A percentile compares a stretch with the other conserved stretches of the same genome.
Conservation (phyloP, 2,329 filamentous ascomycete species). For the Passalora sequoiae region DNA sequence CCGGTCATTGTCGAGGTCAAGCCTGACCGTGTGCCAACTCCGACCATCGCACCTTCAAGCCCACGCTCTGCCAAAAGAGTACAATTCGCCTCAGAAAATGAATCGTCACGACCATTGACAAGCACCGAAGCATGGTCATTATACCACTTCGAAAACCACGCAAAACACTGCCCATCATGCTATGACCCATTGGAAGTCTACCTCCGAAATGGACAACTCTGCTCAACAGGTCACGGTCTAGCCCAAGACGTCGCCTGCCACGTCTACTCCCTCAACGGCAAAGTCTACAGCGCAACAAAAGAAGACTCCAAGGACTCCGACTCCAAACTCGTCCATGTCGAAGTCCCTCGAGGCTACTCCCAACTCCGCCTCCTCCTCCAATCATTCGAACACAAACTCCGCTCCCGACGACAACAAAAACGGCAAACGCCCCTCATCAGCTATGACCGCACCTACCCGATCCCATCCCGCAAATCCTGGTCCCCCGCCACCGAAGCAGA, state of each 20-base stretch:
- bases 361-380: slow-evolving; percentile 39
- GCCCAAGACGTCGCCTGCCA: slow-evolving; percentile 42
- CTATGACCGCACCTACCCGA: slow-evolving; percentile 42
- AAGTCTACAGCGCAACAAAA: slow-evolving; percentile 27
- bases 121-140: slow-evolving; percentile 42
- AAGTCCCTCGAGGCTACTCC: slow-evolving; percentile 41
- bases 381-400: slow-evolving; percentile 39
- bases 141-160: slow-evolving; percentile 47
- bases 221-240: slow-evolving; percentile 41
- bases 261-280: slow-evolving; percentile 38
- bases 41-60: slow-evolving; percentile 24
- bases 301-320: slow-evolving; percentile 22
- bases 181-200: slow-evolving; percentile 42
- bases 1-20: slow-evolving; percentile 27
- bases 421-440: slow-evolving; percentile 37
- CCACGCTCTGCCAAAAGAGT: slow-evolving; percentile 28
- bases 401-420: slow-evolving; percentile 33
- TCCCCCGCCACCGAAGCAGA: slow-evolving; percentile 6
- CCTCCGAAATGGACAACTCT: slow-evolving; percentile 39
- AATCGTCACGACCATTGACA: slow-evolving; percentile 39
- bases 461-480: slow-evolving; percentile 34
- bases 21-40: slow-evolving; percentile 18
- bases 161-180: slow-evolving; percentile 42
- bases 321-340: slow-evolving; percentile 42
- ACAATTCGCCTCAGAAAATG: slow-evolving; percentile 28